Evolutionary conservation across 78 protist genomes (phyloP), one percentile per base, ranked within the genome.

Genomic region (Neovahlkampfia damariscottae): DNA sequence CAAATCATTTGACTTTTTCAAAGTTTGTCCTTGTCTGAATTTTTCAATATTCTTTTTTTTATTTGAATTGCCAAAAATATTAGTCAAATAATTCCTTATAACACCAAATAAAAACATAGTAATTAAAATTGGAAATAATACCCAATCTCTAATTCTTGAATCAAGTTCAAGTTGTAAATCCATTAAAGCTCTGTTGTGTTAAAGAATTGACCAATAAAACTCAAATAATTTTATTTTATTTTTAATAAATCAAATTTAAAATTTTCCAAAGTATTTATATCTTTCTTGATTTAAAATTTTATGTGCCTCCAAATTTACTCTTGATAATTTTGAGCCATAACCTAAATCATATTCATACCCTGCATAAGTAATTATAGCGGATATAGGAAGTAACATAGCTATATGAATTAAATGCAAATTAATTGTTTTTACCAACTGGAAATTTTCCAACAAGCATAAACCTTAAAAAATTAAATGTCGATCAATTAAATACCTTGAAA

Each of bases 111-210:
- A 40, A 40, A 89, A 76, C 78, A 90, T 81, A 78, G 89, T 74
- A 58, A 88, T 67, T 1, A 85, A 34, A 71, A 90, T 72, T 8
- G 96, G 93, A 28, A 89, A 58, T 2, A 92, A 79, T 73, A 82
- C 88, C 88, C 88, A 84, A 29, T 77, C 75, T 5, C 88, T 29
- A 29, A 84, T 84, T 27, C 40, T 31, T 30, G 81, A 69, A 41
- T 84, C 88, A 3, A 84, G 74, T 31, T 38, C 40, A 19, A 80
- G 70, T n/a, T 75, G 67, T 30, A 19, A 19, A 50, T 19, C 19
- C 62, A 50, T 50, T 50, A n/a, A n/a, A n/a, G n/a, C n/a, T n/a
- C n/a, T n/a, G n/a, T n/a, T n/a, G n/a, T n/a, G n/a, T n/a, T n/a
- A n/a, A n/a, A n/a, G n/a, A n/a, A n/a, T n/a, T n/a, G n/a, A n/a